Conservation (phyloP, 1,139 yeast species). For the Yamadazyma pseudoaaseri region DNA sequence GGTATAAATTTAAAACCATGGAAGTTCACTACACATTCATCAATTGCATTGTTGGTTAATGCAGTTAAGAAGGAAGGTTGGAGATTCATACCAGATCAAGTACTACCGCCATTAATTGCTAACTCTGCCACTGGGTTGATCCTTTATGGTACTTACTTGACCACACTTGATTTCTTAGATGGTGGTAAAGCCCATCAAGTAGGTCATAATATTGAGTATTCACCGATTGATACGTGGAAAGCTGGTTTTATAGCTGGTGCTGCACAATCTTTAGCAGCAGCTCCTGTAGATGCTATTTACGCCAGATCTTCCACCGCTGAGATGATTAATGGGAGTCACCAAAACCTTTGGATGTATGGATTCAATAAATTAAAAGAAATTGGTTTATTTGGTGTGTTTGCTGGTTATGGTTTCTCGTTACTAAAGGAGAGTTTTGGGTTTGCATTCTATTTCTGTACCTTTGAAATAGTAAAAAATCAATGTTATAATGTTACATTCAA, state of each 20-base stretch:
- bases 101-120: conserved; percentile 83
- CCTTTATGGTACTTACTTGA: conserved; percentile 76
- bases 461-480: conserved; percentile 77
- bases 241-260: conserved; percentile 89
- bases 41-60: conserved; percentile 66
- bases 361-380: conserved; percentile 63
- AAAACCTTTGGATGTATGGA: conserved; percentile 77
- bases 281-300: conserved; percentile 90
- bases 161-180: conserved; percentile 39
- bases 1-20: conserved; percentile 58
- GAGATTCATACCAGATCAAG: conserved; percentile 80
- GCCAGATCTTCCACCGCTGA: conserved; percentile 79
- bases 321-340: conserved; percentile 64
- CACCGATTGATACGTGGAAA: conserved; percentile 58
- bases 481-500: conserved; percentile 59
- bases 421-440: conserved; percentile 83
- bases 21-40: conserved; percentile 70
- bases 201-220: conserved; percentile 20
- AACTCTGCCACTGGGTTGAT: conserved; percentile 87
- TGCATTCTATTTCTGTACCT: conserved; percentile 81
- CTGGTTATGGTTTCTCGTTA: conserved; percentile 77
- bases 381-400: conserved; percentile 84
- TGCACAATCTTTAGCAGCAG: conserved; percentile 86
- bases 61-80: conserved; percentile 82
- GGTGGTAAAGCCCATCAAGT: conserved; percentile 7